These are phyloP conservation scores for Chalciporus sphaerocephalus DNA, from an alignment of 768 basidiomycete genomes.

Conservation along the genomic window DNA sequence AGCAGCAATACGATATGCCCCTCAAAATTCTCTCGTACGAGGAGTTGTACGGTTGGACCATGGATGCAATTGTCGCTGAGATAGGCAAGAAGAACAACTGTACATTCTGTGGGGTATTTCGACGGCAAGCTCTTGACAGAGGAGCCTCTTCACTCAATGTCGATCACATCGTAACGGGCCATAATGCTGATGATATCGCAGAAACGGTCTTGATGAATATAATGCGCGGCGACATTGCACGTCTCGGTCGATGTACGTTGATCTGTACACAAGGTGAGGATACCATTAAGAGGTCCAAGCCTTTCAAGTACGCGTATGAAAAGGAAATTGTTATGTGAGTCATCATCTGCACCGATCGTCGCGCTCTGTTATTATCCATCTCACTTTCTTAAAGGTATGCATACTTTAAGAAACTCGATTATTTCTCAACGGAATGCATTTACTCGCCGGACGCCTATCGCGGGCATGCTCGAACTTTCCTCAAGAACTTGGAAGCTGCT, in stretches of 20 bases:
- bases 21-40: slow-evolving; percentile 95
- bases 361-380: no score
- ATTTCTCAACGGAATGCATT: slow-evolving; percentile 98
- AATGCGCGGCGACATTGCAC: slow-evolving; percentile 95
- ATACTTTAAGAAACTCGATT: slow-evolving; percentile 98
- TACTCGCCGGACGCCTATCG: slow-evolving; percentile 99
- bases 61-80: slow-evolving; percentile 94
- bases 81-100: slow-evolving; percentile 98
- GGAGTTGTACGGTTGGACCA: slow-evolving; percentile 98
- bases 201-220: slow-evolving; percentile 99
- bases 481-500: slow-evolving; percentile 93
- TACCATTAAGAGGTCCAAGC: slow-evolving; percentile 94
- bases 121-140: slow-evolving; percentile 92
- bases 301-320: slow-evolving; percentile 99
- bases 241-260: slow-evolving; percentile 87
- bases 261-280: slow-evolving; percentile 97
- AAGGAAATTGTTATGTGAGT: slow-evolving; percentile 98
- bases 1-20: slow-evolving; percentile 90
- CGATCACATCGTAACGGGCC: slow-evolving; percentile 97
- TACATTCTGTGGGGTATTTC: slow-evolving; percentile 97
- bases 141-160: slow-evolving; percentile 86
- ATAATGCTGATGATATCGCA: slow-evolving; percentile 98
- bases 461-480: slow-evolving; percentile 88
- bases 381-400: slow-evolving; percentile 70
- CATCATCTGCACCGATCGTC: slow-evolving; percentile 1